phyloP scores from a whole-genome alignment of 2,329 filamentous ascomycete species.

The Cadophora gregata region DNA sequence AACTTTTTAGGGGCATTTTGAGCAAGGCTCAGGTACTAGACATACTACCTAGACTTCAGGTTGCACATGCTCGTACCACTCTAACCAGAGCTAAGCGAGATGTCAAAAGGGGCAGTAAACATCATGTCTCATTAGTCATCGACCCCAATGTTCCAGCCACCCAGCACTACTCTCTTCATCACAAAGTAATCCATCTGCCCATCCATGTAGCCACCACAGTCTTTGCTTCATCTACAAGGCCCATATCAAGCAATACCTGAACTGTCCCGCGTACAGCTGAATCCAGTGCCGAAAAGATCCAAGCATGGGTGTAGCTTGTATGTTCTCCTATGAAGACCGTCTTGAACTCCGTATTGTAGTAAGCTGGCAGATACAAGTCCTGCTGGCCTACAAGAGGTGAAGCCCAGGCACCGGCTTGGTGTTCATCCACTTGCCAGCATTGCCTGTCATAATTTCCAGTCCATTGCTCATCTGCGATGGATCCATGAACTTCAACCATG shows the following conservation, averaged over 20 bases:
- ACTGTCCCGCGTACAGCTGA: constrained; percentile 69
- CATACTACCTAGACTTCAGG: no score
- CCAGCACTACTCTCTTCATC: neutral
- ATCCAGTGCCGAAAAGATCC: constrained; percentile 72
- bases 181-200: constrained; percentile 60
- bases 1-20: neutral
- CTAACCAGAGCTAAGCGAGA: no score
- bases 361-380: constrained; percentile 73
- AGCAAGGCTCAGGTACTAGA: neutral
- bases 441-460: constrained; percentile 69
- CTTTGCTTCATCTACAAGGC: constrained; percentile 74
- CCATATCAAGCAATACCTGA: constrained; percentile 68
- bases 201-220: constrained; percentile 68
- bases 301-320: constrained; percentile 74
- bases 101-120: neutral
- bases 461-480: constrained; percentile 63
- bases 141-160: neutral
- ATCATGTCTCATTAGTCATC: constrained; percentile 4
- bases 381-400: constrained; percentile 67
- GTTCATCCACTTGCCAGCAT: constrained; percentile 69
- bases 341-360: constrained; percentile 67
- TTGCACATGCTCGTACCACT: no score
- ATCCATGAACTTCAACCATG: constrained; percentile 71
- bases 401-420: constrained; percentile 68
- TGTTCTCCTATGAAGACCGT: constrained; percentile 75